Evolutionary conservation across 106 monocot genomes (phyloP).

Genomic region (Phalaenopsis aphrodite): DNA sequence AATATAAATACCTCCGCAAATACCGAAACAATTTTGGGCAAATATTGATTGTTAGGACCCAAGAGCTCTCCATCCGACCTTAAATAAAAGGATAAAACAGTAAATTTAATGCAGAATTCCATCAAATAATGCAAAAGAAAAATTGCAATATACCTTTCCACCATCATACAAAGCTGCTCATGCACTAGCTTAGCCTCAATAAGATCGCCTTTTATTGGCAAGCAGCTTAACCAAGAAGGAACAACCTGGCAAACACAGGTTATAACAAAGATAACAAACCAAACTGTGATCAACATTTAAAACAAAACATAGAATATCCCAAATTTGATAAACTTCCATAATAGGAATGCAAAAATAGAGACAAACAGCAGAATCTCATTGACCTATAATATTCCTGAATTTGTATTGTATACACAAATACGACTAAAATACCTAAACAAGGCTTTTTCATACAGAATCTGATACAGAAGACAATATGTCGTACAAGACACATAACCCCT

Average conservation of each 20-base stretch:
- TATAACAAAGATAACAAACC: neutral
- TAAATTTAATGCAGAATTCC: neutral
- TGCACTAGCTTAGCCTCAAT: slow-evolving; percentile 97
- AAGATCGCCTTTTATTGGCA: slow-evolving; percentile 81
- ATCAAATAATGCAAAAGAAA: neutral
- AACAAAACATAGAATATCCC: neutral
- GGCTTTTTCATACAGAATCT: too few relatives aligned
- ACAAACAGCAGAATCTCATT: too few relatives aligned
- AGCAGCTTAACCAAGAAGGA: slow-evolving; percentile 85
- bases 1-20: slow-evolving; percentile 73
- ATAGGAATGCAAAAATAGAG: too few relatives aligned
- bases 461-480: too few relatives aligned
- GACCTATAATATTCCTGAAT: too few relatives aligned
- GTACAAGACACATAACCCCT: too few relatives aligned
- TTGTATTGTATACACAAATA: too few relatives aligned
- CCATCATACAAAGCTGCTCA: slow-evolving; percentile 85
- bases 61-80: slow-evolving; percentile 80
- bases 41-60: slow-evolving; percentile 86
- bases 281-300: neutral
- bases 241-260: slow-evolving; percentile 44
- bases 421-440: too few relatives aligned
- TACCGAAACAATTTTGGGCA: slow-evolving; percentile 77
- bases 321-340: too few relatives aligned
- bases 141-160: slow-evolving; percentile 53
- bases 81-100: neutral